Percentiles rank a stretch among this genome's conserved stretches.
These are phyloP conservation scores for Syzygium oleosum DNA, from an alignment of 345 rosid genomes.

Conservation along the genomic window DNA sequence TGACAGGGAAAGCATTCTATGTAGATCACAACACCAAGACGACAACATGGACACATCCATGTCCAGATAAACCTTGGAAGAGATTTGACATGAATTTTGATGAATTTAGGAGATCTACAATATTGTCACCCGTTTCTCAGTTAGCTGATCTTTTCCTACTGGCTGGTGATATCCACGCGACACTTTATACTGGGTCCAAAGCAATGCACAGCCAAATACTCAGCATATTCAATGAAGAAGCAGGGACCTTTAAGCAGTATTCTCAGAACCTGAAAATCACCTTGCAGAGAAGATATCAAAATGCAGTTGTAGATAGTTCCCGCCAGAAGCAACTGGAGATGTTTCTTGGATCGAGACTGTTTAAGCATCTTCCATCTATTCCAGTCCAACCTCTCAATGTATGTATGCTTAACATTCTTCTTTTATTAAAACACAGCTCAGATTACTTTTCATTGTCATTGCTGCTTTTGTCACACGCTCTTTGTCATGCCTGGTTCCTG, in stretches of 20 bases:
- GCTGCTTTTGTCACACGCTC: not conserved
- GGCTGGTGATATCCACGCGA: conserved; percentile 97
- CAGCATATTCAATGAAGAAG: conserved; percentile 87
- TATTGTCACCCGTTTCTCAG: conserved; percentile 76
- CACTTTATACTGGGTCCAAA: conserved; percentile 98
- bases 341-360: conserved; percentile 91
- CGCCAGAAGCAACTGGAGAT: conserved; percentile 97
- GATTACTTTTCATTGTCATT: not conserved
- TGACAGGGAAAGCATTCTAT: conserved; percentile 78
- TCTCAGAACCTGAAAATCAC: conserved; percentile 92
- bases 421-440: not conserved
- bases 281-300: conserved; percentile 86
- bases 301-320: conserved; percentile 85
- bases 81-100: conserved; percentile 92
- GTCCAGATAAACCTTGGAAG: conserved; percentile 99
- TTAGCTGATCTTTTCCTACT: conserved; percentile 92
- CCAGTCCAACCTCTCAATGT: conserved; percentile 81
- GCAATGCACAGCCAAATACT: conserved; percentile 99
- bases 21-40: conserved; percentile 93
- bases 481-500: not conserved
- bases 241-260: conserved; percentile 81
- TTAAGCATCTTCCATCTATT: conserved; percentile 93
- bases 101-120: conserved; percentile 81
- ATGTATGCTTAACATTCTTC: conserved; percentile 2
- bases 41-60: conserved; percentile 95